Evolutionary conservation across 768 basidiomycete genomes (phyloP).

Genomic region (Leccinum ochraceum): DNA sequence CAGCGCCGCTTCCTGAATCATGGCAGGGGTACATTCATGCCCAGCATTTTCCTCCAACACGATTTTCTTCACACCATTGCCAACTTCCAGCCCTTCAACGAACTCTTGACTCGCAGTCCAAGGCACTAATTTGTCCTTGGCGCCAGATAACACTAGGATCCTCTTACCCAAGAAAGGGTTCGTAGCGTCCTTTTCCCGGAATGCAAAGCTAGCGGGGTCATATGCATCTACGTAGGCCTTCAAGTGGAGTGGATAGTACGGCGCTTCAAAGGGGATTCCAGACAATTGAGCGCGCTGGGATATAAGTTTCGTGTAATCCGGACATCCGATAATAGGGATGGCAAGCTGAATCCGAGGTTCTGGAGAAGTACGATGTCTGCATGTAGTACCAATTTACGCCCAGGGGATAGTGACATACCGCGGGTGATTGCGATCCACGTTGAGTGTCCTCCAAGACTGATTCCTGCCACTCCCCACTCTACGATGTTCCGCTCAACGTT

Average conservation of each 20-base stretch:
- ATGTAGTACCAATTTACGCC: not conserved
- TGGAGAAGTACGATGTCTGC: slow-evolving; percentile 17
- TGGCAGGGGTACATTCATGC: slow-evolving; percentile 61
- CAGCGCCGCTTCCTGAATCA: slow-evolving; percentile 50
- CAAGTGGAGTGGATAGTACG: slow-evolving; percentile 58
- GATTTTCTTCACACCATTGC: slow-evolving; percentile 57
- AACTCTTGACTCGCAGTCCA: slow-evolving; percentile 57
- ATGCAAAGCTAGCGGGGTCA: slow-evolving; percentile 49
- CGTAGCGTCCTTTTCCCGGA: slow-evolving; percentile 34
- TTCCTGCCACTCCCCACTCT: slow-evolving; percentile 72
- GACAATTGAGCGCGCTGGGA: slow-evolving; percentile 49
- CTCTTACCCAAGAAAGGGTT: slow-evolving; percentile 74
- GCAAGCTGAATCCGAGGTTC: slow-evolving; percentile 48
- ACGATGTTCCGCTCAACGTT: slow-evolving; percentile 56
- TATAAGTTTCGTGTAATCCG: slow-evolving; percentile 63
- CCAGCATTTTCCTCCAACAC: slow-evolving; percentile 56
- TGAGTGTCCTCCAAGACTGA: slow-evolving; percentile 84
- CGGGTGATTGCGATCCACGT: slow-evolving; percentile 69
- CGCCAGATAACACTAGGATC: slow-evolving; percentile 72
- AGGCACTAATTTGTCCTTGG: slow-evolving; percentile 65
- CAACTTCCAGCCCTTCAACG: slow-evolving; percentile 56
- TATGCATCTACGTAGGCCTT: slow-evolving; percentile 44
- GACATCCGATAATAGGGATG: slow-evolving; percentile 67
- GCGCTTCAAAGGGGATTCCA: slow-evolving; percentile 47
- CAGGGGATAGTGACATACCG: slow-evolving; percentile 30